These are phyloP conservation scores for Dendryphion nanum DNA, from an alignment of 2,329 filamentous ascomycete genomes.

Conservation along the genomic window DNA sequence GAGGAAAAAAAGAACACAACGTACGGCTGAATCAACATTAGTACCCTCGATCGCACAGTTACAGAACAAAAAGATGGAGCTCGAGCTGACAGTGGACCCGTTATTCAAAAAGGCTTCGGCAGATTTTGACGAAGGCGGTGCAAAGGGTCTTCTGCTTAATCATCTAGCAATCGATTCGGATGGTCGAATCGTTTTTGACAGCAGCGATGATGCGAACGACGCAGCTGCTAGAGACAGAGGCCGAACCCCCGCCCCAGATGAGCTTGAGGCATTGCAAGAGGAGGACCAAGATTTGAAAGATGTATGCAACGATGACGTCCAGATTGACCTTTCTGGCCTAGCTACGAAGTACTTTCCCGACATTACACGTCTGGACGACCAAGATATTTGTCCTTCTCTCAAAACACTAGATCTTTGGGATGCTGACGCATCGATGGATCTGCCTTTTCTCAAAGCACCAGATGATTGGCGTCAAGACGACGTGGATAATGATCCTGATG, in stretches of 20 bases:
- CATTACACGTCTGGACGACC: constrained; percentile 70
- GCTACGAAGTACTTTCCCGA: constrained; percentile 84
- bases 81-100: constrained; percentile 94
- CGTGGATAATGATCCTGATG: constrained; percentile 58
- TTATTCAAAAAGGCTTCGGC: constrained; percentile 99
- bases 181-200: constrained; percentile 96
- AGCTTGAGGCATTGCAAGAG: constrained; percentile 25
- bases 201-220: constrained; percentile 78
- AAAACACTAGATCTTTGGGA: constrained; percentile 92
- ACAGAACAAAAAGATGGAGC: constrained; percentile 94
- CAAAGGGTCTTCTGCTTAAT: constrained; percentile 91
- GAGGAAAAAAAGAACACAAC: constrained; percentile 73
- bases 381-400: constrained; percentile 92
- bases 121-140: constrained; percentile 96
- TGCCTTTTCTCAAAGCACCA: constrained; percentile 85
- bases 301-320: constrained; percentile 56
- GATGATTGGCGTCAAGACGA: constrained; percentile 81
- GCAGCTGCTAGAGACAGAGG: constrained; percentile 47
- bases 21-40: constrained; percentile 89
- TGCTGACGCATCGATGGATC: constrained; percentile 78
- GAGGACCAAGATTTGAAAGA: constrained; percentile 20
- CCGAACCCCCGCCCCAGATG: constrained; percentile 45
- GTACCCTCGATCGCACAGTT: constrained; percentile 84
- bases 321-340: constrained; percentile 76
- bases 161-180: constrained; percentile 93